Percentiles rank a stretch among this genome's conserved stretches.
These are phyloP conservation scores for Globisporangium polare DNA, from an alignment of 352 stramenopile species.

Conservation along the genomic window DNA sequence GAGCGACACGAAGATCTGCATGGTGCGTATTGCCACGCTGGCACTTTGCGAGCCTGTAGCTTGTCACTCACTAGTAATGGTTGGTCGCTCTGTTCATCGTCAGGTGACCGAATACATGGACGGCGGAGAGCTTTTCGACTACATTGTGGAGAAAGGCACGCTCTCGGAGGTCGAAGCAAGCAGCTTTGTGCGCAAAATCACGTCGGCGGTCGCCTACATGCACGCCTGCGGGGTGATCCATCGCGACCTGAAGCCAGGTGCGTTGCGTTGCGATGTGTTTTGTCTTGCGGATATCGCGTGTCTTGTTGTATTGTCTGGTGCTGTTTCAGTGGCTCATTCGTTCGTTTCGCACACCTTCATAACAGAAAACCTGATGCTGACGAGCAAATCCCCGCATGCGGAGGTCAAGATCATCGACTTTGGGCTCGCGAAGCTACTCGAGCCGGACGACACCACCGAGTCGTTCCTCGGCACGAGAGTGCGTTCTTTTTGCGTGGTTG, in stretches of 20 bases:
- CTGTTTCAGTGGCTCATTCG: too few species aligned
- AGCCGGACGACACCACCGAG: constrained; percentile 74
- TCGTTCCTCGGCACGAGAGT: constrained; percentile 82
- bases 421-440: constrained; percentile 94
- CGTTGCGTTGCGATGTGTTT: not conserved
- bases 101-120: constrained; percentile 88
- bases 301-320: not conserved
- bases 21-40: constrained; percentile 32
- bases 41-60: too few species aligned
- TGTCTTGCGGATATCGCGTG: not conserved
- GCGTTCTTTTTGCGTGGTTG: not conserved
- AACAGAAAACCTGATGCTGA: constrained; percentile 83
- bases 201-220: constrained; percentile 88
- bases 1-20: constrained; percentile 81
- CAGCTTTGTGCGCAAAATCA: constrained; percentile 86
- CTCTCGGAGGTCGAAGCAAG: constrained; percentile 85
- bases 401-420: constrained; percentile 99
- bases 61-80: not conserved
- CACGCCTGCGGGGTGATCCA: constrained; percentile 86
- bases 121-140: constrained; percentile 89
- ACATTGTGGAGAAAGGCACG: constrained; percentile 89
- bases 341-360: not conserved
- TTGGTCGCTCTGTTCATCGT: constrained; percentile 2
- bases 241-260: constrained; percentile 86
- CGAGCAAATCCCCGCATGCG: constrained; percentile 68